phyloP scores from a whole-genome alignment of 2,329 filamentous ascomycete species.

The Tolypocladium cylindrosporum region DNA sequence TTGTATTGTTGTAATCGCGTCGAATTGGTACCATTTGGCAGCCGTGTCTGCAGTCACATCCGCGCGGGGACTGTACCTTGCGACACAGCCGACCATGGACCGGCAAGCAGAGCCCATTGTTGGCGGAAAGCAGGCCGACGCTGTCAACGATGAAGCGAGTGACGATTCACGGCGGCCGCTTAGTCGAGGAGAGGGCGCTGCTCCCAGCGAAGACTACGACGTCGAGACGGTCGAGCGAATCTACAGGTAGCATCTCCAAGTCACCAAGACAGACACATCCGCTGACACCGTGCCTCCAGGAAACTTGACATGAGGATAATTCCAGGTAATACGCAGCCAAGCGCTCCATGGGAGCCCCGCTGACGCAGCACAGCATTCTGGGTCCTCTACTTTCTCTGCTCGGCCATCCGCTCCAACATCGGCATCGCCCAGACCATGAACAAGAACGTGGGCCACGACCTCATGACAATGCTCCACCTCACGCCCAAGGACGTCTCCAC shows the following conservation, averaged over 20 bases:
- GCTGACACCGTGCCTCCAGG: conserved; percentile 11
- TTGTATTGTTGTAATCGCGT: not conserved
- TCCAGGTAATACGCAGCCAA: conserved; percentile 30
- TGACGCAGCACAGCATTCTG: conserved; percentile 58
- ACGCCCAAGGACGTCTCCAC: conserved; percentile 71
- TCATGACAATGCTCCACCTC: conserved; percentile 60
- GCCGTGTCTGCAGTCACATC: not conserved
- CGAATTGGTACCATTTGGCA: not conserved
- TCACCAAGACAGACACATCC: not conserved
- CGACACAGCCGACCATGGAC: not conserved
- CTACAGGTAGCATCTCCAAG: conserved; percentile 27
- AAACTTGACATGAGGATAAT: conserved; percentile 52
- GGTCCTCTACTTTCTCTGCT: conserved; percentile 85
- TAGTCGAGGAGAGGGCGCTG: not conserved
- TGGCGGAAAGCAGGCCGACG: not conserved
- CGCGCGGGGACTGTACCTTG: not conserved
- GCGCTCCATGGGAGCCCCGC: not conserved
- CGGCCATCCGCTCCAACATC: conserved; percentile 84
- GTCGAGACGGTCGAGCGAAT: conserved; percentile 42
- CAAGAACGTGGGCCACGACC: conserved; percentile 55
- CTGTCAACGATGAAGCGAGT: not conserved
- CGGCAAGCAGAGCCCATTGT: not conserved
- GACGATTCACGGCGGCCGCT: not conserved
- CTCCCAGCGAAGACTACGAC: conserved; percentile 27
- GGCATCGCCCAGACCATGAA: conserved; percentile 96